Conservation (phyloP, 805 yeast genomes). For the Brettanomyces sp. region DNA sequence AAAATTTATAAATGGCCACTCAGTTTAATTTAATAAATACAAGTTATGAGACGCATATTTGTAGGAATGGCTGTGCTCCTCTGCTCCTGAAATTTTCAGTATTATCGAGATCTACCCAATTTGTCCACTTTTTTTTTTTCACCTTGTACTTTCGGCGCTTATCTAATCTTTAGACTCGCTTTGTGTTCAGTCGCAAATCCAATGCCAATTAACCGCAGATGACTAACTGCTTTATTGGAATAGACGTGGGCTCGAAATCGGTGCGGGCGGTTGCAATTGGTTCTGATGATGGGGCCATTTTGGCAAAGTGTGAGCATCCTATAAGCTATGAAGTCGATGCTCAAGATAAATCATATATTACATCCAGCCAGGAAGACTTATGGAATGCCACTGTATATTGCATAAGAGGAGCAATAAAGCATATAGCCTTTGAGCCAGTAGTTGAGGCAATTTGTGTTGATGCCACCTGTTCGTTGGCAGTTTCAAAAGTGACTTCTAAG, state of each 20-base stretch:
- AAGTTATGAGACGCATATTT: too few species aligned
- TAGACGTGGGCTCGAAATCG: slow-evolving; percentile 2
- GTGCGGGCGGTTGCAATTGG: slow-evolving; percentile 1
- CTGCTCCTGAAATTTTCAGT: too few species aligned
- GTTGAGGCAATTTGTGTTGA: slow-evolving; percentile 1
- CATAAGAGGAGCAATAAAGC: background rate
- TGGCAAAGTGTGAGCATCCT: slow-evolving; percentile 29
- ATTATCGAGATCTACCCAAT: too few species aligned
- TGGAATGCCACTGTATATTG: background rate
- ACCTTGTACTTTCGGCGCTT: background rate
- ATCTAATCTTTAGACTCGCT: background rate
- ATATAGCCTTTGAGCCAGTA: background rate
- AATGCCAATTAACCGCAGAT: background rate
- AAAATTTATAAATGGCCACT: too few species aligned
- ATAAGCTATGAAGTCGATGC: background rate
- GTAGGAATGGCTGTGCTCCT: too few species aligned
- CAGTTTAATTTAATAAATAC: too few species aligned
- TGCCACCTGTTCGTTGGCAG: slow-evolving; percentile 4
- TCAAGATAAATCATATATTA: background rate
- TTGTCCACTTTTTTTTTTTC: background rate
- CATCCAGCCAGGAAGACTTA: slow-evolving; percentile 1
- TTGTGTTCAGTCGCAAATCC: too few species aligned
- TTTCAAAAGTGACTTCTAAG: background rate
- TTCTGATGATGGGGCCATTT: slow-evolving; percentile 7
- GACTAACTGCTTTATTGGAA: background rate